Evolutionary conservation across 1,284 basidiomycete species (phyloP).

Genomic region (Exobasidium rhododendri): DNA sequence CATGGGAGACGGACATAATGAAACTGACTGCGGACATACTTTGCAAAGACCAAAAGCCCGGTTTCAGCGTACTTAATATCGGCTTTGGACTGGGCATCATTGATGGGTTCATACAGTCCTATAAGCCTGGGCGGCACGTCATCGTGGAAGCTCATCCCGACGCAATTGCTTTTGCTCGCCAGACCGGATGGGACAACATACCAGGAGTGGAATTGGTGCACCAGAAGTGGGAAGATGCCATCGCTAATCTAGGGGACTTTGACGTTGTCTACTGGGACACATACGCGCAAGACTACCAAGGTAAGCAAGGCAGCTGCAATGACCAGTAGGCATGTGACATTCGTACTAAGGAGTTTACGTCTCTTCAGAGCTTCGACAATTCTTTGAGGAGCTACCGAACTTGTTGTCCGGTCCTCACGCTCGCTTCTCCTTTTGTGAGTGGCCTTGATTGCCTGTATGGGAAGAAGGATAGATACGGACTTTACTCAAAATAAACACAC

Average conservation of each 20-base stretch:
- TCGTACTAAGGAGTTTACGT: conserved; percentile 10
- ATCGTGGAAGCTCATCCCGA: conserved; percentile 95
- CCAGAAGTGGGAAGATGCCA: conserved; percentile 60
- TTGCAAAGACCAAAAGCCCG: conserved; percentile 48
- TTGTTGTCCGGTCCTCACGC: conserved; percentile 72
- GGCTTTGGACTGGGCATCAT: conserved; percentile 95
- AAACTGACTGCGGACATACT: conserved; percentile 32
- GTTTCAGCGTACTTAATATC: conserved; percentile 76
- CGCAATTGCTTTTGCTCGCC: conserved; percentile 73
- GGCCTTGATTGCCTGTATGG: not conserved
- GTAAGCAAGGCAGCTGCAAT: not conserved
- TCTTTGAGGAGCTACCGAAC: conserved; percentile 79
- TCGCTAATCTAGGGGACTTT: conserved; percentile 67
- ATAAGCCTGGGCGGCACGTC: conserved; percentile 71
- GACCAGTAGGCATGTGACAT: not conserved
- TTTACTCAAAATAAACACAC: not conserved
- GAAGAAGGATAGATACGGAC: not conserved
- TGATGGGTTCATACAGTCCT: conserved; percentile 73
- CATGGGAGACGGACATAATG: conserved; percentile 57
- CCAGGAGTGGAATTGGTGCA: conserved; percentile 46
- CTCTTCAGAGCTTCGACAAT: conserved; percentile 67
- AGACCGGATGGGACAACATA: conserved; percentile 50
- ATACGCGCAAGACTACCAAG: conserved; percentile 77
- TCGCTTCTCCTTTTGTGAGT: conserved; percentile 68
- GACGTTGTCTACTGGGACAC: conserved; percentile 94